These are phyloP conservation scores for Syzygium grande DNA, from an alignment of 345 rosid genomes.

Conservation along the genomic window DNA sequence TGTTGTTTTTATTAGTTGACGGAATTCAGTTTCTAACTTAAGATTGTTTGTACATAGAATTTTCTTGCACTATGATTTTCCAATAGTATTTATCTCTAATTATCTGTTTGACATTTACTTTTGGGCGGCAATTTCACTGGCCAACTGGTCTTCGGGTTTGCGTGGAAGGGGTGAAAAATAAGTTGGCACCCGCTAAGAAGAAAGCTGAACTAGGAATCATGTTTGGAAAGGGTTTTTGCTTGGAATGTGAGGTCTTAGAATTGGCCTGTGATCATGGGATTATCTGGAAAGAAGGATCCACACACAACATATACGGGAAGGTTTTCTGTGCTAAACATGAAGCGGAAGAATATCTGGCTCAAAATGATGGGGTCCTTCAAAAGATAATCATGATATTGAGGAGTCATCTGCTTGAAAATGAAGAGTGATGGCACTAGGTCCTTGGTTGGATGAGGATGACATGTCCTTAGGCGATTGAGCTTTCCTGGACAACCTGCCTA, in stretches of 20 bases:
- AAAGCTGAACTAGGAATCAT: constrained; percentile 55
- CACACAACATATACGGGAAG: constrained; percentile 39
- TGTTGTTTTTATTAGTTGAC: neutral
- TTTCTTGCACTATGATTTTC: neutral
- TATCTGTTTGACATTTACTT: neutral
- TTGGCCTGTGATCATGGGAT: constrained; percentile 65
- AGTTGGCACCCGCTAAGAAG: constrained; percentile 48
- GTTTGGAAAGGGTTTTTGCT: constrained; percentile 66
- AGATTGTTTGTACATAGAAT: neutral
- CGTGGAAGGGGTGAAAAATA: constrained; percentile 83
- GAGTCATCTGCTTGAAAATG: constrained; percentile 26
- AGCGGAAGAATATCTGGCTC: constrained; percentile 39
- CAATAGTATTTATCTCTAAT: neutral
- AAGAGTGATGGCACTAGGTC: neutral
- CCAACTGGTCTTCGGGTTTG: constrained; percentile 55
- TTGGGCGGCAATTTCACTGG: constrained; percentile 19
- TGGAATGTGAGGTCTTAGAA: constrained; percentile 59
- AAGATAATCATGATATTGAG: constrained; percentile 31
- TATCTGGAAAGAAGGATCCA: constrained; percentile 44
- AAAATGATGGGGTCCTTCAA: constrained; percentile 35
- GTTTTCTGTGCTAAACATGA: constrained; percentile 25
- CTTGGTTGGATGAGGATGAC: neutral
- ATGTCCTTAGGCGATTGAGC: neutral
- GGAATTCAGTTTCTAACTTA: neutral
- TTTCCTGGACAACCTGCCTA: neutral